A percentile compares a stretch with the other conserved stretches of the same genome.
These are phyloP conservation scores for Paxillus involutus DNA, from an alignment of 768 basidiomycete species.

Conservation along the genomic window DNA sequence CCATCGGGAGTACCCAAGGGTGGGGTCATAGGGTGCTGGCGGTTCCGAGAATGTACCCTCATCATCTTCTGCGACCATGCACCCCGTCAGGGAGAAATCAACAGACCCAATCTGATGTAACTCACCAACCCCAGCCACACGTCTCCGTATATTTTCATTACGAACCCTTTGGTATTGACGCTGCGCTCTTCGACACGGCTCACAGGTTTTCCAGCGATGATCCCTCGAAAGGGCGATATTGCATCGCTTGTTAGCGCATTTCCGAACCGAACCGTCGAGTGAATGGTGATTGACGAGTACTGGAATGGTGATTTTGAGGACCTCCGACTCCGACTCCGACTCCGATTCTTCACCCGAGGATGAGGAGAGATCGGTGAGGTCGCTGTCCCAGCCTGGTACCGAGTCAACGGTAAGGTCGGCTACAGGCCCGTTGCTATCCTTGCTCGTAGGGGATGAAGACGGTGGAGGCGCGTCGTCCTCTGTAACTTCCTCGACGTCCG, in stretches of 20 bases:
- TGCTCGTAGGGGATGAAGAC: not conserved
- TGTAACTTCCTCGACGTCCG: conserved; percentile 1
- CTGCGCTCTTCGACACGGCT: conserved; percentile 38
- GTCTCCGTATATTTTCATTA: conserved; percentile 15
- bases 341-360: conserved; percentile 11
- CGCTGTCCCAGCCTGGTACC: conserved; percentile 23
- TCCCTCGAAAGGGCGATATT: conserved; percentile 30
- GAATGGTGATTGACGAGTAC: conserved; percentile 17
- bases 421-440: not conserved
- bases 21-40: not conserved
- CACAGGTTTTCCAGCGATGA: conserved; percentile 44
- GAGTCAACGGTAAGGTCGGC: not conserved
- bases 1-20: not conserved
- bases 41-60: not conserved
- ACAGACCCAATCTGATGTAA: not conserved
- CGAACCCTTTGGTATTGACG: conserved; percentile 36
- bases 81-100: conserved; percentile 18
- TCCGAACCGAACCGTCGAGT: conserved; percentile 4
- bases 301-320: conserved; percentile 24
- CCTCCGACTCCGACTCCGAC: not conserved
- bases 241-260: conserved; percentile 38
- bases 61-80: not conserved
- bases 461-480: not conserved
- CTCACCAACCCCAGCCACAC: conserved; percentile 9
- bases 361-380: conserved; percentile 19